phyloP scores from a whole-genome alignment of 768 basidiomycete genomes.

The Boletellus sp. region DNA sequence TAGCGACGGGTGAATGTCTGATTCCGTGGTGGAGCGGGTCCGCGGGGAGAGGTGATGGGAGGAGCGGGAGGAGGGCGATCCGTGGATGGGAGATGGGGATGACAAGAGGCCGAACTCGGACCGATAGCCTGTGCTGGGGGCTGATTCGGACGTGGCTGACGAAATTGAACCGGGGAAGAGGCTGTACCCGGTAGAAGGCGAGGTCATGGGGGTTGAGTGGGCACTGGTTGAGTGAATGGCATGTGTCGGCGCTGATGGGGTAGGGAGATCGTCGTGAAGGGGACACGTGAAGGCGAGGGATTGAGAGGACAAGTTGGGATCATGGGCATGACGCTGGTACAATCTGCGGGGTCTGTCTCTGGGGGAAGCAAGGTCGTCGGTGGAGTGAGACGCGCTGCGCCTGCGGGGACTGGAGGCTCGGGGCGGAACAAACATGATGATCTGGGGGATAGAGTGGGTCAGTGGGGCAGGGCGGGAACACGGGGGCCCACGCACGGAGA shows the following conservation, averaged over 20 bases:
- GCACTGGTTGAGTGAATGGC: slow-evolving; percentile 10
- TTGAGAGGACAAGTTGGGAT: slow-evolving; percentile 15
- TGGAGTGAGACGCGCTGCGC: slow-evolving; percentile 18
- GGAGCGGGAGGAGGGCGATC: slow-evolving; percentile 12
- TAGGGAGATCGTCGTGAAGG: slow-evolving; percentile 11
- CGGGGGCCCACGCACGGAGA: background rate
- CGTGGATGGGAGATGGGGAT: slow-evolving; percentile 5
- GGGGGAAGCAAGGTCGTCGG: slow-evolving; percentile 10
- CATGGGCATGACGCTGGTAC: slow-evolving; percentile 10
- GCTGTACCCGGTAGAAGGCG: slow-evolving; percentile 22
- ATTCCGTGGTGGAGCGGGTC: slow-evolving; percentile 18
- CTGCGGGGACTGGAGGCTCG: slow-evolving; percentile 1
- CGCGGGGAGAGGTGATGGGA: slow-evolving; percentile 14
- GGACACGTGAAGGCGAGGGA: slow-evolving; percentile 8
- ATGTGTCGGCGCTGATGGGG: slow-evolving; percentile 1
- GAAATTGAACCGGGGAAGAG: slow-evolving; percentile 19
- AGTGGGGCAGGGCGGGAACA: background rate
- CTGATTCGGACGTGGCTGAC: slow-evolving; percentile 26
- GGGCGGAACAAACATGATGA: slow-evolving; percentile 13
- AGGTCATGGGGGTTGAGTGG: slow-evolving; percentile 26
- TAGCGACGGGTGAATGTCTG: slow-evolving; percentile 12
- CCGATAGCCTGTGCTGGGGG: slow-evolving; percentile 5
- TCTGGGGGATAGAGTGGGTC: background rate
- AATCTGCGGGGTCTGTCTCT: slow-evolving; percentile 11
- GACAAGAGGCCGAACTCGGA: slow-evolving; percentile 18